Evolutionary conservation across 2,329 filamentous ascomycete genomes (phyloP).

Genomic region (Aotearoamyces nothofagi): DNA sequence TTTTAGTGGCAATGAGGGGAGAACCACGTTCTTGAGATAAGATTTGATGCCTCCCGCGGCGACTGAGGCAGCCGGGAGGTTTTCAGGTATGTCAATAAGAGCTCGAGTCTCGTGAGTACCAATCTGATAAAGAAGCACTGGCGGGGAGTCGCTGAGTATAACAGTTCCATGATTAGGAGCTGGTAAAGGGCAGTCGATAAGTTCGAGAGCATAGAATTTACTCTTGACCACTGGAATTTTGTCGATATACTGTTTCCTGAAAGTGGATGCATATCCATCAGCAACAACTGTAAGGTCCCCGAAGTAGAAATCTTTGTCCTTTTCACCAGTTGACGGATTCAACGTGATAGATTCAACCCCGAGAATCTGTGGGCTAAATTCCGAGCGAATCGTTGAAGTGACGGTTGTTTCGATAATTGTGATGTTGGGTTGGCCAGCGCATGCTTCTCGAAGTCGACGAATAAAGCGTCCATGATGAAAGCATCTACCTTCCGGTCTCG

Average conservation of each 20-base stretch:
- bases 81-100: conserved; percentile 74
- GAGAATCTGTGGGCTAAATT: conserved; percentile 55
- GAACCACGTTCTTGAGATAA: conserved; percentile 65
- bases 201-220: conserved; percentile 87
- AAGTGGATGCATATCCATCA: conserved; percentile 86
- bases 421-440: conserved; percentile 64
- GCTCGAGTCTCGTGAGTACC: conserved; percentile 86
- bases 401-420: conserved; percentile 85
- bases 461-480: conserved; percentile 97
- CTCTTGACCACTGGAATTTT: conserved; percentile 56
- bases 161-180: conserved; percentile 71
- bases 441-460: conserved; percentile 61
- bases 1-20: conserved; percentile 59
- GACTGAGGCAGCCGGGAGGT: conserved; percentile 56
- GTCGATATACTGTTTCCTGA: conserved; percentile 64
- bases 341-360: conserved; percentile 63
- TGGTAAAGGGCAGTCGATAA: conserved; percentile 75
- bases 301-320: conserved; percentile 65
- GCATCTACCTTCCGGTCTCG: conserved; percentile 52
- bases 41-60: conserved; percentile 70
- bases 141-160: conserved; percentile 61
- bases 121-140: conserved; percentile 91
- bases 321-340: conserved; percentile 29
- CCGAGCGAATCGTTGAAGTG: conserved; percentile 56
- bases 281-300: conserved; percentile 76